A percentile compares a stretch with the other conserved stretches of the same genome.
phyloP scores from a whole-genome alignment of 1,139 yeast species.

The Protomyces inouyei region DNA sequence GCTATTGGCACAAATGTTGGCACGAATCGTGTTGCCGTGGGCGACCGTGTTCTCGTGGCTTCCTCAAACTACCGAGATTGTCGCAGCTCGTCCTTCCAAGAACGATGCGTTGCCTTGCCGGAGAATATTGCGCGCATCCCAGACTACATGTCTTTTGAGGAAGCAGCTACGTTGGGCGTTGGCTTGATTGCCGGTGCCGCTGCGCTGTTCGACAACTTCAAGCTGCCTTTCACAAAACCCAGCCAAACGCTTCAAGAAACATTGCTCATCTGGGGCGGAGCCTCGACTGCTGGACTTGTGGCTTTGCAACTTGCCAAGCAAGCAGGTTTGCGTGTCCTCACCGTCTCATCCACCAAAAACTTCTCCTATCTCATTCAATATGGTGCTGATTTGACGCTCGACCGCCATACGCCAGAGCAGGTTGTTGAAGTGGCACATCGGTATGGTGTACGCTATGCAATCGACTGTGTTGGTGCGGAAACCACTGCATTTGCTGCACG shows the following conservation, averaged over 20 bases:
- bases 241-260: neutral
- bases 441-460: neutral
- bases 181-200: slow-evolving; percentile 5
- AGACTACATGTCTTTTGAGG: neutral
- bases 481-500: neutral
- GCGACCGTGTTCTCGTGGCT: slow-evolving; percentile 1
- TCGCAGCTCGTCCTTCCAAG: neutral
- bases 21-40: neutral
- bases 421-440: neutral
- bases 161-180: neutral
- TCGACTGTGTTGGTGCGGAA: slow-evolving; percentile 1
- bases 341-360: neutral
- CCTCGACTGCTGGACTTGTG: neutral
- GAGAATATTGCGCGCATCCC: slow-evolving; percentile 1
- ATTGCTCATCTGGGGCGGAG: neutral
- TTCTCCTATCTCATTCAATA: neutral
- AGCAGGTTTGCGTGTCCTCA: neutral
- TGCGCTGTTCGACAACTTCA: neutral
- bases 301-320: neutral
- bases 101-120: neutral
- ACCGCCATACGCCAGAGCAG: neutral
- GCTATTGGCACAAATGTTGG: neutral
- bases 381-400: neutral
- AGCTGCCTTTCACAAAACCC: neutral
- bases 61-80: slow-evolving; percentile 4